Evolutionary conservation across 257 asterid species (phyloP), one percentile per base, ranked within the genome.

Genomic region (Salvia rosmarinus): DNA sequence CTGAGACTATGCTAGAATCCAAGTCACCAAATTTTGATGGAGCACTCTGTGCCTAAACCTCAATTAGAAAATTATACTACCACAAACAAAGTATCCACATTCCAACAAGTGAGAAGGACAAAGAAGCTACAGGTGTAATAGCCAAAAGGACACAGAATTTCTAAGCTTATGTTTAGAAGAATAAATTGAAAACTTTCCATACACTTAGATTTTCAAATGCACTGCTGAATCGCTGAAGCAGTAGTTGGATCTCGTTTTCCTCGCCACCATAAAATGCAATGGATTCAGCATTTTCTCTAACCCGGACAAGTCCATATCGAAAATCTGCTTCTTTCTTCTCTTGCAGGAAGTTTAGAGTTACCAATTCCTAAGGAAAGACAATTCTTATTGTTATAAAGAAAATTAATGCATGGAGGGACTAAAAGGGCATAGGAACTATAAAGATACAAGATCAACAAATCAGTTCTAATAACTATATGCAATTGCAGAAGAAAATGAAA

Each of bases 181-280:
- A 37, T n/a, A 14, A 74, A 50, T 63, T 50, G 40, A 68, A 73
- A 69, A 49, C 13, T 72, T 37, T 43, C 16, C 98, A 28, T 88
- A 92, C 98, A 58, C 87, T 87, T 55, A 90, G 87, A 74, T 92
- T 92, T 62, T 92, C 98, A 80, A 88, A 90, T 59, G 98, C 98
- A 3, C 93, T 87, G 72, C 85, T 82, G 90, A 92, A 92, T 21
- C 95, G 85, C 75, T 79, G 86, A 78, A 92, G 76, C 67, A 92
- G 82, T 28, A 90, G 85, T 75, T 88, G 97, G 82, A 81, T 87
- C 87, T 92, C 98, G 74, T 92, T 92, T 77, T 78, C 85, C 83
- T 92, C 98, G 20, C 98, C 97, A 59, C 94, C 96, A 68, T 92
- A 92, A 81, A 92, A 92, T 44, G 98, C 98, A 79, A 92, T 92